A percentile compares a stretch with the other conserved stretches of the same genome.
phyloP scores from a whole-genome alignment of 2,329 filamentous ascomycete species.

The Paraphaeosphaeria sporulosa region DNA sequence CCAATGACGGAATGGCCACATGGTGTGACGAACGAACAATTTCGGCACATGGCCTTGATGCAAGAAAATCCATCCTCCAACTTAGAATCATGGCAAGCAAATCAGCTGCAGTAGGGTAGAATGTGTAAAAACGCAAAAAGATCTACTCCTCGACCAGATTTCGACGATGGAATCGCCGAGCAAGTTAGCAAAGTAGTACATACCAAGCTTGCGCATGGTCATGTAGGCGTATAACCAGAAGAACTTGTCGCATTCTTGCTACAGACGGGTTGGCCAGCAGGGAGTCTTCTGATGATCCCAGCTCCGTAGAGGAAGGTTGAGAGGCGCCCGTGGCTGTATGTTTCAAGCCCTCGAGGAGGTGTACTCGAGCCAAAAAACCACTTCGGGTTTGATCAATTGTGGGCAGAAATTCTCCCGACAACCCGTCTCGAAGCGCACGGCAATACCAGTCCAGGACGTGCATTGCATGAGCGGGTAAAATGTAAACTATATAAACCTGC shows the following conservation, averaged over 20 bases:
- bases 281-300: constrained; percentile 9
- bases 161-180: constrained; percentile 14
- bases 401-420: constrained; percentile 12
- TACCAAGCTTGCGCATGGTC: constrained; percentile 15
- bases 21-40: neutral
- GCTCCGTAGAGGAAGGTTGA: too few species aligned
- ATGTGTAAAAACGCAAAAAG: neutral
- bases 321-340: too few species aligned
- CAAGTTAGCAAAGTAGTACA: constrained; percentile 7
- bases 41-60: neutral
- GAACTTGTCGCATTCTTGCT: constrained; percentile 15
- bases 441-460: constrained; percentile 19
- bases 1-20: neutral
- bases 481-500: neutral
- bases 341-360: too few species aligned
- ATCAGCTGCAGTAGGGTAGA: neutral
- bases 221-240: constrained; percentile 21
- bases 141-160: constrained; percentile 8
- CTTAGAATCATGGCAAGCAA: too few species aligned
- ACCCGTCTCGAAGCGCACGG: constrained; percentile 3
- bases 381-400: too few species aligned
- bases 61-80: too few species aligned
- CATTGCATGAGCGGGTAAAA: constrained; percentile 19
- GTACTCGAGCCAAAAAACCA: too few species aligned
- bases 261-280: constrained; percentile 8